Conservation (phyloP, 2,329 filamentous ascomycete genomes). For the Exophiala sp. region DNA sequence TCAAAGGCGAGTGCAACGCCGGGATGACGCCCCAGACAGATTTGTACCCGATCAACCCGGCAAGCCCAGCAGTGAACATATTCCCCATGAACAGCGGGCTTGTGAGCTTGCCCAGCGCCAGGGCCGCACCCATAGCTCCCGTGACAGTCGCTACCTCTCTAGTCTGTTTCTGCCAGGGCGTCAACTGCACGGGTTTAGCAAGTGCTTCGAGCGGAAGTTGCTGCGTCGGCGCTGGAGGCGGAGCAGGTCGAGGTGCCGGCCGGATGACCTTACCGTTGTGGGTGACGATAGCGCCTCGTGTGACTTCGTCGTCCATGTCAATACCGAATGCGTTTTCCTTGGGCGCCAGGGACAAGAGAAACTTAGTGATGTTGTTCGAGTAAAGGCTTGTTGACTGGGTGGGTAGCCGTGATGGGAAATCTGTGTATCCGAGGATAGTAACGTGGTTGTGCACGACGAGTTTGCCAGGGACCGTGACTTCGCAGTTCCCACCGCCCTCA, state of each 20-base stretch:
- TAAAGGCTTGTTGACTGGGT: slow-evolving; percentile 88
- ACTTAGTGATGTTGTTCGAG: slow-evolving; percentile 91
- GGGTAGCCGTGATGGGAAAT: slow-evolving; percentile 78
- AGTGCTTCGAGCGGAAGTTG: slow-evolving; percentile 49
- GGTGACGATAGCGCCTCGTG: slow-evolving; percentile 79
- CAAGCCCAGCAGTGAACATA: slow-evolving; percentile 77
- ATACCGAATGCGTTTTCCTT: slow-evolving; percentile 75
- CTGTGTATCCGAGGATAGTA: slow-evolving; percentile 87
- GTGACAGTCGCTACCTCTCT: slow-evolving; percentile 73
- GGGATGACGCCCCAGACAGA: slow-evolving; percentile 84
- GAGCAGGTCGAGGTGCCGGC: slow-evolving; percentile 66
- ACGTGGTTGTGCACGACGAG: slow-evolving; percentile 70
- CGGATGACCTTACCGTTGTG: slow-evolving; percentile 73
- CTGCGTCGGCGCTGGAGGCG: slow-evolving; percentile 53
- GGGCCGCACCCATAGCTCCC: slow-evolving; percentile 69
- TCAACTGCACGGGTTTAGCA: slow-evolving; percentile 62
- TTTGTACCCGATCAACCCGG: slow-evolving; percentile 81
- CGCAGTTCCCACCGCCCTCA: slow-evolving; percentile 84
- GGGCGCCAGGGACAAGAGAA: slow-evolving; percentile 75
- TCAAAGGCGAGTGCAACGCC: slow-evolving; percentile 80
- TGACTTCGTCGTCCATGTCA: slow-evolving; percentile 78
- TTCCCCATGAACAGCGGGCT: slow-evolving; percentile 85
- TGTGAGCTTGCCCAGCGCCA: slow-evolving; percentile 76
- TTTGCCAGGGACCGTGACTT: slow-evolving; percentile 72
- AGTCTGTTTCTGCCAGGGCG: slow-evolving; percentile 75